A percentile compares a stretch with the other conserved stretches of the same genome.
These are phyloP conservation scores for Keithomyces neogunnii DNA, from an alignment of 2,329 filamentous ascomycete species.

Conservation along the genomic window DNA sequence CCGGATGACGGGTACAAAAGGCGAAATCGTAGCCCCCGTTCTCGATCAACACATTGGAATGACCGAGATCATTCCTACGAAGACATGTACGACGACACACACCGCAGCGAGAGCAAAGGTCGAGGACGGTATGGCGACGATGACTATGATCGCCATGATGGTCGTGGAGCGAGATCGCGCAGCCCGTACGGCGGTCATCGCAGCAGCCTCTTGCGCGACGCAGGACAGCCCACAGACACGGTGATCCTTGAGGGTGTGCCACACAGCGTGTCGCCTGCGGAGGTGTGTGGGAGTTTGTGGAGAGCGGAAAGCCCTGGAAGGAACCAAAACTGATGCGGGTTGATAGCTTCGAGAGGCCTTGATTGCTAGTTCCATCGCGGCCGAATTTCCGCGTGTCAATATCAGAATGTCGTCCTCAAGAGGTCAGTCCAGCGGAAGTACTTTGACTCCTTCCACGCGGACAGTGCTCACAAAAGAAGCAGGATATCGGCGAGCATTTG, in stretches of 20 bases:
- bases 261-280: slow-evolving; percentile 37
- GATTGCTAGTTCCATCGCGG: slow-evolving; percentile 23
- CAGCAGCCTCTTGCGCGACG: slow-evolving; percentile 27
- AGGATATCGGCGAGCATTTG: slow-evolving; percentile 33
- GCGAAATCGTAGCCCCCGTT: slow-evolving; percentile 13
- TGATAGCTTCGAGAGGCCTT: slow-evolving; percentile 28
- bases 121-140: slow-evolving; percentile 15
- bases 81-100: slow-evolving; percentile 30
- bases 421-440: slow-evolving; percentile 15
- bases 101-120: slow-evolving; percentile 14
- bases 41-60: slow-evolving; percentile 19
- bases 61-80: slow-evolving; percentile 22
- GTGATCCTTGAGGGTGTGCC: slow-evolving; percentile 48
- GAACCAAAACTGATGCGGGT: slow-evolving; percentile 1
- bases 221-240: slow-evolving; percentile 37
- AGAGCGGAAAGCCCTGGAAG: background rate
- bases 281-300: slow-evolving; percentile 26
- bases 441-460: background rate
- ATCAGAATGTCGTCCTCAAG: slow-evolving; percentile 28
- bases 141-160: slow-evolving; percentile 1
- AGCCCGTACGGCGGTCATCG: slow-evolving; percentile 18
- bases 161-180: slow-evolving; percentile 12
- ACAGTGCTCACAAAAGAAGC: slow-evolving; percentile 9
- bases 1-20: slow-evolving; percentile 18
- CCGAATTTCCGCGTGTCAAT: slow-evolving; percentile 28